Conservation (phyloP, 2,329 filamentous ascomycete genomes). For the Fusarium piperis region DNA sequence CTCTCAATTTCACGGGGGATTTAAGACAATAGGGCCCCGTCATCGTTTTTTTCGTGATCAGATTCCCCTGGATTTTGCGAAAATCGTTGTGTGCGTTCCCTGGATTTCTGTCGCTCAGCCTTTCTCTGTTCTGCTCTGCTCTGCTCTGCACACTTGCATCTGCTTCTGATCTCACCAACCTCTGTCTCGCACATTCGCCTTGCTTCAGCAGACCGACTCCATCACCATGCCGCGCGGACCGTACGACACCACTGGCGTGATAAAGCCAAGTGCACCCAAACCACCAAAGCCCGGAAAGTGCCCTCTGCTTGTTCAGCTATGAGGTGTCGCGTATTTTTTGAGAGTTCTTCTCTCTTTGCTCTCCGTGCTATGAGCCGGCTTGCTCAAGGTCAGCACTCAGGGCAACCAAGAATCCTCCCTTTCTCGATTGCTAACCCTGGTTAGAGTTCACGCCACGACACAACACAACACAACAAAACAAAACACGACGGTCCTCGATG, state of each 20-base stretch:
- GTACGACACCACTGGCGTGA: conserved; percentile 51
- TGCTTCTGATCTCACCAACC: conserved; percentile 20
- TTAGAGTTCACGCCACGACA: conserved; percentile 29
- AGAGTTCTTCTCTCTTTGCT: conserved; percentile 4
- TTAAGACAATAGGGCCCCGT: conserved; percentile 38
- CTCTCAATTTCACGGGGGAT: conserved; percentile 34
- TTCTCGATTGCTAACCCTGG: conserved; percentile 16
- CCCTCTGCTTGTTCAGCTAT: conserved; percentile 25
- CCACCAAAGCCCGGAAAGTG: conserved; percentile 46
- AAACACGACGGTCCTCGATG: conserved; percentile 17
- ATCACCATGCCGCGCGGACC: conserved; percentile 49
- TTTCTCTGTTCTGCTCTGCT: conserved; percentile 19
- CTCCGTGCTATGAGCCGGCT: conserved; percentile 25
- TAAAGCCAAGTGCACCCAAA: conserved; percentile 49
- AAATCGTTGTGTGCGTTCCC: conserved; percentile 33
- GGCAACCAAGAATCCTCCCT: neutral
- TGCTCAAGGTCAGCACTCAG: conserved; percentile 27
- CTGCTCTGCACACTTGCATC: conserved; percentile 24
- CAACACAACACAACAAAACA: neutral
- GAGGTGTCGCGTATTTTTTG: conserved; percentile 12
- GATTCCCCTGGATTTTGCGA: conserved; percentile 29
- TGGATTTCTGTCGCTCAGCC: conserved; percentile 31
- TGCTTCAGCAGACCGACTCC: conserved; percentile 12
- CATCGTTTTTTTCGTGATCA: conserved; percentile 34
- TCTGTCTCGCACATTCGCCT: conserved; percentile 6